Evolutionary conservation across 768 basidiomycete species (phyloP).

Genomic region (Boletus tylopilopsis): DNA sequence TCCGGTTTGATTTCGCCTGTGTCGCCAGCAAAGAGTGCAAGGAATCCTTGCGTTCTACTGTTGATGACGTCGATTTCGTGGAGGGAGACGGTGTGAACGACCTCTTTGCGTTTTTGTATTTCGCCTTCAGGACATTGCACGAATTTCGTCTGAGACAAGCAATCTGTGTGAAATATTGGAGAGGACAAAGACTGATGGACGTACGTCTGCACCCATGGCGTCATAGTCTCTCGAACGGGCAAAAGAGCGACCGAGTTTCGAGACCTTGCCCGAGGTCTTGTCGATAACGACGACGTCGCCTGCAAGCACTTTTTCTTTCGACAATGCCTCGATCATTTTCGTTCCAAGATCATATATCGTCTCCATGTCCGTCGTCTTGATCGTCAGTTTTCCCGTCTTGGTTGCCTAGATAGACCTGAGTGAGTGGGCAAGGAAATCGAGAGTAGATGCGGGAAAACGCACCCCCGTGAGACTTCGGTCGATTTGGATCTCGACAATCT

Average conservation of each 20-base stretch:
- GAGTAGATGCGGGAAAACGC: conserved; percentile 17
- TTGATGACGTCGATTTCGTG: conserved; percentile 99
- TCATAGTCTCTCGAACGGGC: conserved; percentile 98
- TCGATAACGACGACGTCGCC: conserved; percentile 97
- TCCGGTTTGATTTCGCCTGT: conserved; percentile 99
- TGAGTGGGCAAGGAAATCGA: background rate
- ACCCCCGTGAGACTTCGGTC: conserved; percentile 96
- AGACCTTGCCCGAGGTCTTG: conserved; percentile 95
- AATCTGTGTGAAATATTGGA: too few relatives aligned
- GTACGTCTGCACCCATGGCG: conserved; percentile 97
- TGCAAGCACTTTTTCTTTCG: conserved; percentile 93
- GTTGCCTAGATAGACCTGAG: conserved; percentile 60
- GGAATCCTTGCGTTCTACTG: conserved; percentile 96
- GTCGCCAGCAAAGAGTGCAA: conserved; percentile 92
- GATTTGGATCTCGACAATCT: conserved; percentile 98
- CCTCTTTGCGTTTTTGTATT: conserved; percentile 95
- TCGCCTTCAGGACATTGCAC: conserved; percentile 98
- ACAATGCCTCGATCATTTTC: conserved; percentile 98
- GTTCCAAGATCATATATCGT: conserved; percentile 97
- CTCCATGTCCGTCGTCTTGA: conserved; percentile 99
- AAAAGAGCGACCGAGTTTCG: conserved; percentile 94
- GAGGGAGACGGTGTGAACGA: conserved; percentile 94
- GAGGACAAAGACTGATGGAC: conserved; percentile 33
- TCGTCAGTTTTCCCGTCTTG: conserved; percentile 95
- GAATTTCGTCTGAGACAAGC: conserved; percentile 90